phyloP scores from a whole-genome alignment of 2,329 filamentous ascomycete genomes.

The Fusarium acutatum region DNA sequence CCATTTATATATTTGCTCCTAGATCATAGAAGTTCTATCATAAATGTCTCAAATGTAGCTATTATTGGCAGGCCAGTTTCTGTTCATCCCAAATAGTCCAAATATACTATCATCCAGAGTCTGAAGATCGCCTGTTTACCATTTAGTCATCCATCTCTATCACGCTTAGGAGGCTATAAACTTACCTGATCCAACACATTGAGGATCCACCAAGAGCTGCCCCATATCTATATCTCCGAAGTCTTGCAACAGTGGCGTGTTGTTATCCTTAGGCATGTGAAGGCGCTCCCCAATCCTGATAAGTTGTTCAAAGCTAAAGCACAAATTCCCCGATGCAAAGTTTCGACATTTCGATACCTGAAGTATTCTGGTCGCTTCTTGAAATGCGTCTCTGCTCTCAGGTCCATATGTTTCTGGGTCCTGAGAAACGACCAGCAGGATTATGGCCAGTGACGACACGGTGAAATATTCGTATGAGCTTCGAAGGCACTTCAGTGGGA shows the following conservation, averaged over 20 bases:
- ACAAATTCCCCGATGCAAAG: neutral
- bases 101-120: neutral
- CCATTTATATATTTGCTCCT: no score
- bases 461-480: neutral
- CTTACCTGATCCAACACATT: neutral
- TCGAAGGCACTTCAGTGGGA: neutral
- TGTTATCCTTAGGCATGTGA: neutral
- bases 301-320: neutral
- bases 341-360: neutral
- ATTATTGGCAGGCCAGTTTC: neutral
- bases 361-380: neutral
- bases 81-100: neutral
- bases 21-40: no score
- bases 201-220: neutral
- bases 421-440: neutral
- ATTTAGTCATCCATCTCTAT: neutral
- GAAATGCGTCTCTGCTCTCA: neutral
- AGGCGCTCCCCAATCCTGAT: neutral
- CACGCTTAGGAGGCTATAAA: accelerated
- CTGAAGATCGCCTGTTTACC: neutral
- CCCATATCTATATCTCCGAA: neutral
- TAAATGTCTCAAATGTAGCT: neutral
- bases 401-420: neutral
- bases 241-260: neutral
- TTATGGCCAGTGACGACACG: neutral